phyloP scores from a whole-genome alignment of 306 rosid species.

The Adenanthera pavonina region DNA sequence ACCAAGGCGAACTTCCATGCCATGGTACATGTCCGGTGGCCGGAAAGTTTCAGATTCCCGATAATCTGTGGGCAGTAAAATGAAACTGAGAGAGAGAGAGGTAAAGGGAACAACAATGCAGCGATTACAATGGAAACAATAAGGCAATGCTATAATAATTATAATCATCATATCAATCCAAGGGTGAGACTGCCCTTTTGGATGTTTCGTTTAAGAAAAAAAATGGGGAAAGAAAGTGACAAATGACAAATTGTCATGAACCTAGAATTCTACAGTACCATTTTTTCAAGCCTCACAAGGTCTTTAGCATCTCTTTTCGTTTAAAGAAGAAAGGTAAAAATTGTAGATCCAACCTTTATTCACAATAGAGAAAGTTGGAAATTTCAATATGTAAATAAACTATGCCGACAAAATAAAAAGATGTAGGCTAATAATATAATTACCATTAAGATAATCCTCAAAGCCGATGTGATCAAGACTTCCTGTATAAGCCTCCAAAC shows the following conservation, averaged over 20 bases:
- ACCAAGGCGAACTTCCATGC: conserved; percentile 92
- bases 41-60: conserved; percentile 77
- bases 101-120: neutral
- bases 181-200: neutral
- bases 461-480: conserved; percentile 64
- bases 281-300: neutral
- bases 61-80: conserved; percentile 68
- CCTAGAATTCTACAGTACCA: neutral
- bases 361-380: neutral
- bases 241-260: neutral
- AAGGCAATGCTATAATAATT: neutral
- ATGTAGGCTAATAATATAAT: conserved; percentile 22
- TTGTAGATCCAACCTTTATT: neutral
- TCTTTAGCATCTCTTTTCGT: neutral
- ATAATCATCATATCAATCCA: neutral
- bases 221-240: neutral
- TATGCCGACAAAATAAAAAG: neutral
- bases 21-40: conserved; percentile 87
- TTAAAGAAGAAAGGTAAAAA: neutral
- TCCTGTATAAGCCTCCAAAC: conserved; percentile 77
- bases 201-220: neutral
- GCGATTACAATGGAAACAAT: neutral
- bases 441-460: conserved; percentile 85
- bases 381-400: conserved; percentile 1
- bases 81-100: neutral